Evolutionary conservation across 1,284 basidiomycete species (phyloP), one percentile per base, ranked within the genome.

Genomic region (Melampsora larici-populina): DNA sequence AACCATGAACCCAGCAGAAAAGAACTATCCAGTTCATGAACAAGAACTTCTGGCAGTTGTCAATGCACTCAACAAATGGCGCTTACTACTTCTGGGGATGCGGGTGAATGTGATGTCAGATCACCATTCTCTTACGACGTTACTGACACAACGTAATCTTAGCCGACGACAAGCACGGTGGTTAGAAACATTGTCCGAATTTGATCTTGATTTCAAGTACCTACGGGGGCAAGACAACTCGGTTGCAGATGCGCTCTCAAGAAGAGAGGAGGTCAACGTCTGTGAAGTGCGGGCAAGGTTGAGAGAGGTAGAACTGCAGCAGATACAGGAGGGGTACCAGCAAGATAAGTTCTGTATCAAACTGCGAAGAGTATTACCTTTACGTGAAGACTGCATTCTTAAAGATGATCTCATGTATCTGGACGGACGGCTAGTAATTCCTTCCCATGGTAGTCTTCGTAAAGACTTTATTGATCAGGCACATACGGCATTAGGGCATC

Each of bases 41-140:
- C 63, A 65, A 33, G 63, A 66, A 33, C 29, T 66, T 1, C 29
- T 66, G 2, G 64, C 64, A n/a, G 64, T 66, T 36, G 13, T 66
- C 29, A 31, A 66, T 13, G 29, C 64, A 13, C 21, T 66, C 1
- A 15, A 66, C 5, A 26, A 66, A 13, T 66, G 64, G 64, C 1
- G n/a, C n/a, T n/a, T n/a, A n/a, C n/a, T n/a, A n/a, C n/a, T n/a
- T n/a, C n/a, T n/a, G n/a, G n/a, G n/a, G n/a, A n/a, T n/a, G n/a
- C n/a, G n/a, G n/a, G n/a, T n/a, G n/a, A n/a, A n/a, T n/a, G n/a
- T n/a, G n/a, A n/a, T n/a, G n/a, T n/a, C n/a, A n/a, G n/a, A n/a
- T n/a, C n/a, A n/a, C n/a, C n/a, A n/a, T n/a, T n/a, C n/a, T n/a
- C n/a, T n/a, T n/a, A n/a, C n/a, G n/a, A n/a, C n/a, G n/a, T n/a